Base-by-base conservation (phyloP, 768 basidiomycete genomes). In the Zangia roseola region DNA sequence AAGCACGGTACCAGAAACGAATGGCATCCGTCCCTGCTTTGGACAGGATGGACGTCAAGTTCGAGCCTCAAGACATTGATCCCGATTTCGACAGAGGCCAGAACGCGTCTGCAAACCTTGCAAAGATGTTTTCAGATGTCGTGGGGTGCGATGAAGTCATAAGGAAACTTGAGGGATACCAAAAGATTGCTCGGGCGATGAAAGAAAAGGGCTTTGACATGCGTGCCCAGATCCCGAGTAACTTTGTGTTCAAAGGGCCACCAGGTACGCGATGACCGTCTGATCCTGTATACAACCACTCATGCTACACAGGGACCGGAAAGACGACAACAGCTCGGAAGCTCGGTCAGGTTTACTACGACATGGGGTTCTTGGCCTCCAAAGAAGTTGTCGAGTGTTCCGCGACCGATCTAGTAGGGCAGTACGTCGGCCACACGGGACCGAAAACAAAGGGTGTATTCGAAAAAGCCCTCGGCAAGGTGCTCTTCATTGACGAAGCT, bases 401-500 rank as follows among this genome's bases (percentile, higher is more conserved):
- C 0, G 84, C 83, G 0, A 77, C 84, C 5, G 87, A 88, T 53
- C 71, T 88, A 25, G 80, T 88, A 1, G 87, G 81, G 1, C 74
- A 86, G 59, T 88, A 80, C 46, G 79, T 87, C 7, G 86, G 86
- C 4, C 84, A 88, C 0, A 88, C 86, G 1, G 86, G 85, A 1
- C 84, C 84, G 0, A 86, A 86, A 63, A 83, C 82, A 1, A 73
- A 69, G 52, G 72, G 76, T 35, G 59, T 80, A 1, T 79, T 88
- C 40, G 82, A 85, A 35, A 82, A 80, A 56, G 85, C 83, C 1
- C 71, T 85, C 0, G 86, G 86, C 1, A 76, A 78, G 47, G 82
- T 88, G 3, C 74, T 87, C 5, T 88, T 88, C 68, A 74, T 88
- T 40, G 86, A 88, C 47, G 86, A 88, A 56, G 86, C 86, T 0